Base-by-base conservation (phyloP, 2,329 filamentous ascomycete species). In the Paraphoma chrysanthemicola region DNA sequence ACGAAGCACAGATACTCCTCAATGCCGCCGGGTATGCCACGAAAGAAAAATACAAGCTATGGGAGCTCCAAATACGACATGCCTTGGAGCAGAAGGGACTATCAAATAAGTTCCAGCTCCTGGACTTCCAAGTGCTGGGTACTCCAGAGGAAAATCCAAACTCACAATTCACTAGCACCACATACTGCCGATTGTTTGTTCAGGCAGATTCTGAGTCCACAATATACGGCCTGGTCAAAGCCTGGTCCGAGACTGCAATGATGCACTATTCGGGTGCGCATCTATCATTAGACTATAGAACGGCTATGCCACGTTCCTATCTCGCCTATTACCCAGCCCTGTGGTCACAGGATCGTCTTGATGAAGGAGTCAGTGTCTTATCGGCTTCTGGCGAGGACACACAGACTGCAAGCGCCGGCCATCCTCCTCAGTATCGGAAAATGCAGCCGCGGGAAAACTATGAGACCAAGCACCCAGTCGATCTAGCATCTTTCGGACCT, bases 261-360 rank as follows among this genome's bases (percentile, higher is more conserved):
- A 11, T 14, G n/a, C 11, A n/a, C 8, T 42, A 42, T 16, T 42
- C 11, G 4, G 39, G 73, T 44, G 53, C 77, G 33, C 72, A 76
- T 60, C 49, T 76, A 5, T 62, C 61, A 23, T 75, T 78, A 70
- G 76, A 78, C 47, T 75, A 69, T 68, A 62, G 76, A 23, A 77
- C 75, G 0, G 71, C 76, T 64, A 66, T 68, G 44, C 76, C 76
- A 6, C 70, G 68, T 56, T 60, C 62, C 16, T 67, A 56, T 42
- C 57, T 64, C 30, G 52, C 33, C 44, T 63, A 60, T 41, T 59
- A 56, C 28, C 61, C 39, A 44, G 59, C 49, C 44, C 45, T 44
- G 57, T 23, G 23, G 23, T 5, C 23, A 23, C 23, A 23, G 5
- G 23, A 23, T 5, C 23, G 23, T 23, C 55, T 57, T 54, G 54